These are phyloP conservation scores for Yamadazyma takamatsuzukensis DNA, from an alignment of 805 yeast species.

Conservation along the genomic window DNA sequence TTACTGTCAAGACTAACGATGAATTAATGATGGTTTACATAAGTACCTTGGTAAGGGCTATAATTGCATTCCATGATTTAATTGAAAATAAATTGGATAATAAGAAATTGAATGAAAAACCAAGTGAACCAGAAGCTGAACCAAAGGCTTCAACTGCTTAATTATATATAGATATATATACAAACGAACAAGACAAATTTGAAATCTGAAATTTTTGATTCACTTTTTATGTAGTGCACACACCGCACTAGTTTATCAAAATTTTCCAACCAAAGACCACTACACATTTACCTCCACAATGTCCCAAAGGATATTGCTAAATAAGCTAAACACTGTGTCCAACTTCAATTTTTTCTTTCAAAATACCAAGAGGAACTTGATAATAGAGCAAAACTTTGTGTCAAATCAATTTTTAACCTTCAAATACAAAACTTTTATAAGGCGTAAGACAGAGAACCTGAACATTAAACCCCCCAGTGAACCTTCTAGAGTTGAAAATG, in stretches of 20 bases:
- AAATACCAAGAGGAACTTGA: constrained; percentile 28
- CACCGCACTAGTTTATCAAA: too few relatives aligned
- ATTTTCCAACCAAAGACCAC: neutral
- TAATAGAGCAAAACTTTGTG: constrained; percentile 31
- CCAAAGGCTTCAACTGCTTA: neutral
- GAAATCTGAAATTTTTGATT: too few relatives aligned
- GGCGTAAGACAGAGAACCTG: constrained; percentile 9
- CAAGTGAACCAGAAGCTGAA: constrained; percentile 5
- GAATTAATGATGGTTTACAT: constrained; percentile 93
- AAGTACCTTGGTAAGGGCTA: constrained; percentile 85
- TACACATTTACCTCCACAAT: neutral
- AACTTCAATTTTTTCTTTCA: constrained; percentile 36
- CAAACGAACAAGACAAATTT: too few relatives aligned
- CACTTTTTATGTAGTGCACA: too few relatives aligned
- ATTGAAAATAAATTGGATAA: constrained; percentile 94
- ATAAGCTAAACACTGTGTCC: constrained; percentile 19
- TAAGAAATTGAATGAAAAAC: constrained; percentile 42
- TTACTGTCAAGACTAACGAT: constrained; percentile 91
- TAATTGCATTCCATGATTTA: constrained; percentile 93
- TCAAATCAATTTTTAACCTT: constrained; percentile 23
- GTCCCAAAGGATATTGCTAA: constrained; percentile 6
- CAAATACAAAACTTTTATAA: constrained; percentile 5
- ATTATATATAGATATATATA: too few relatives aligned
- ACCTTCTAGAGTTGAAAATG: neutral
- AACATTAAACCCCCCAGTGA: constrained; percentile 5